Percentiles rank a stretch among this genome's conserved stretches.
Evolutionary conservation across 768 basidiomycete genomes (phyloP).

Genomic region (Clathrus columnatus): DNA sequence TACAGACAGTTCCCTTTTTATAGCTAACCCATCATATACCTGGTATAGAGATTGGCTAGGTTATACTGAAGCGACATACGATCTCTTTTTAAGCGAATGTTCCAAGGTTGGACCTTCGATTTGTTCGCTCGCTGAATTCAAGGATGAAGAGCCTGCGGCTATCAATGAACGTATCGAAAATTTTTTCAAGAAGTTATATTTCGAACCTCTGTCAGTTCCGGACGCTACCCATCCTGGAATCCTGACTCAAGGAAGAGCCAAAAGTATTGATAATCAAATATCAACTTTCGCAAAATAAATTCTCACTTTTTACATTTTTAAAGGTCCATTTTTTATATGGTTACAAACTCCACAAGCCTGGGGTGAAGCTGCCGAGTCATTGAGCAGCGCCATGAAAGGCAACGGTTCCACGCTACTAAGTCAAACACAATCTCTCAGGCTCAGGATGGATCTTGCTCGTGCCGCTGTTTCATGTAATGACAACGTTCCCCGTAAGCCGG

Average conservation of each 20-base stretch:
- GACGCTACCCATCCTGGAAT: neutral
- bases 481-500: neutral
- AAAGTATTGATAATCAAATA: neutral
- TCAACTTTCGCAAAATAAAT: neutral
- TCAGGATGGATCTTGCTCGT: neutral
- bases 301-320: neutral
- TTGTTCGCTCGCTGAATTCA: conserved; percentile 7
- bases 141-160: neutral
- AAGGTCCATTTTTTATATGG: conserved; percentile 7
- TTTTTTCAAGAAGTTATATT: conserved; percentile 12
- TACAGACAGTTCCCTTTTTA: no score
- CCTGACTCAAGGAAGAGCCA: conserved; percentile 10
- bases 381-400: conserved; percentile 11
- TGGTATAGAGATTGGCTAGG: conserved; percentile 11
- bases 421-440: neutral
- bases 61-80: conserved; percentile 10
- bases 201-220: conserved; percentile 8
- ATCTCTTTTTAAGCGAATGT: conserved; percentile 11
- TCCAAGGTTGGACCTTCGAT: conserved; percentile 11
- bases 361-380: neutral
- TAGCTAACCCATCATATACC: conserved; percentile 7
- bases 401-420: conserved; percentile 1
- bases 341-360: conserved; percentile 5
- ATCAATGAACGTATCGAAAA: conserved; percentile 11
- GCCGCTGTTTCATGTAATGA: conserved; percentile 13